Conservation (phyloP, 805 yeast species). For the Candida khao-thaluensis region DNA sequence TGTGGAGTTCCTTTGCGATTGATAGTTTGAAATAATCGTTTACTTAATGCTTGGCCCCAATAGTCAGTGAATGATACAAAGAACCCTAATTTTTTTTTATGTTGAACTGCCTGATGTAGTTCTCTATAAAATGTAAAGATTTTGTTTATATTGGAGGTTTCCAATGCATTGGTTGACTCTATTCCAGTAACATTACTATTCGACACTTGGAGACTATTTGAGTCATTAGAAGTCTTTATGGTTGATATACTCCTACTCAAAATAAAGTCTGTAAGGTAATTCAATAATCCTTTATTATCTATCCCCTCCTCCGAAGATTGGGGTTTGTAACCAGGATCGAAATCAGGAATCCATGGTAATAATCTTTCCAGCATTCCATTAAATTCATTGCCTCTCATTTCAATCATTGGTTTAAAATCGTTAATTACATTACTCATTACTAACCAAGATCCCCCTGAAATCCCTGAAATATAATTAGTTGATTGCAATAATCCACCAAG, state of each 20-base stretch:
- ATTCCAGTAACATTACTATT: neutral
- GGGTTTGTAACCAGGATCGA: constrained; percentile 32
- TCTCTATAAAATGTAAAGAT: constrained; percentile 49
- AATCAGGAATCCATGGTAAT: constrained; percentile 56
- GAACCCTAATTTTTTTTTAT: constrained; percentile 53
- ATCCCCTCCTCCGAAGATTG: neutral
- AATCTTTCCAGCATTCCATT: constrained; percentile 50
- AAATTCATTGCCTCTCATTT: constrained; percentile 22
- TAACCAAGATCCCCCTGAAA: constrained; percentile 75
- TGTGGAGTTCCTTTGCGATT: constrained; percentile 35
- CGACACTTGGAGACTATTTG: no score
- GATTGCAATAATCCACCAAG: constrained; percentile 17
- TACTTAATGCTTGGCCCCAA: constrained; percentile 63
- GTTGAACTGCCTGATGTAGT: constrained; percentile 53
- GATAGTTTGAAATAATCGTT: constrained; percentile 38
- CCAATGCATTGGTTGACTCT: constrained; percentile 14
- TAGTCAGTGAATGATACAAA: constrained; percentile 62
- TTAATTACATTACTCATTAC: constrained; percentile 45
- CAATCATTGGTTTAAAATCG: constrained; percentile 27
- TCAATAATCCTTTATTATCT: neutral
- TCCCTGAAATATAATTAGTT: constrained; percentile 55
- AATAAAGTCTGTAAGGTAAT: neutral
- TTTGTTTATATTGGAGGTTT: neutral
- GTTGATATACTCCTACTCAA: neutral
- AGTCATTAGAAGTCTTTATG: neutral